These are phyloP conservation scores for Elaeis oleifera DNA, from an alignment of 202 grass and related monocot species.

Conservation along the genomic window DNA sequence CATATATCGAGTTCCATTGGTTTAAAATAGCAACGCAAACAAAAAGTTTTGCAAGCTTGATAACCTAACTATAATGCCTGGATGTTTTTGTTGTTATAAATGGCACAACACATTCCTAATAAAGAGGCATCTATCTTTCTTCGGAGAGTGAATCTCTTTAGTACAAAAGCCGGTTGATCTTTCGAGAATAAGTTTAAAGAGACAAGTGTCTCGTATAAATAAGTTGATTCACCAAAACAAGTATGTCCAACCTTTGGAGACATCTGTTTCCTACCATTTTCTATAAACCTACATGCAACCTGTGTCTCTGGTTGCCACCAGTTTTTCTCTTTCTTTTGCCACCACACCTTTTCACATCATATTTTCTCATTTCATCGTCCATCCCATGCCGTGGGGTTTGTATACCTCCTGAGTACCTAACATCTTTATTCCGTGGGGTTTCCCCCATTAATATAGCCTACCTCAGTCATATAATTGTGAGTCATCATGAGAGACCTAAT, in stretches of 20 bases:
- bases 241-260: background rate
- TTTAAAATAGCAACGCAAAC: background rate
- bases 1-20: background rate
- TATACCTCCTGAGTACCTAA: too few relatives aligned
- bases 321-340: slow-evolving; percentile 6
- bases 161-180: too few relatives aligned
- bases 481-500: too few relatives aligned
- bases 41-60: background rate
- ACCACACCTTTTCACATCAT: background rate
- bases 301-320: slow-evolving; percentile 20
- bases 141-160: background rate
- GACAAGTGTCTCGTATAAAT: background rate
- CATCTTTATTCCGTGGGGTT: too few relatives aligned
- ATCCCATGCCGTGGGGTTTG: background rate
- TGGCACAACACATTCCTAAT: too few relatives aligned
- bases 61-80: background rate
- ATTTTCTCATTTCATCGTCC: background rate
- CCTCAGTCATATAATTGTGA: too few relatives aligned
- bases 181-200: too few relatives aligned
- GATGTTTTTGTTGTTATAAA: background rate
- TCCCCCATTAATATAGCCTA: too few relatives aligned
- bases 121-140: background rate
- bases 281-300: slow-evolving; percentile 32
- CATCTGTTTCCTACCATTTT: slow-evolving; percentile 2
- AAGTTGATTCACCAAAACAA: background rate